Conservation (phyloP, 768 basidiomycete species). For the Serendipita sp. region DNA sequence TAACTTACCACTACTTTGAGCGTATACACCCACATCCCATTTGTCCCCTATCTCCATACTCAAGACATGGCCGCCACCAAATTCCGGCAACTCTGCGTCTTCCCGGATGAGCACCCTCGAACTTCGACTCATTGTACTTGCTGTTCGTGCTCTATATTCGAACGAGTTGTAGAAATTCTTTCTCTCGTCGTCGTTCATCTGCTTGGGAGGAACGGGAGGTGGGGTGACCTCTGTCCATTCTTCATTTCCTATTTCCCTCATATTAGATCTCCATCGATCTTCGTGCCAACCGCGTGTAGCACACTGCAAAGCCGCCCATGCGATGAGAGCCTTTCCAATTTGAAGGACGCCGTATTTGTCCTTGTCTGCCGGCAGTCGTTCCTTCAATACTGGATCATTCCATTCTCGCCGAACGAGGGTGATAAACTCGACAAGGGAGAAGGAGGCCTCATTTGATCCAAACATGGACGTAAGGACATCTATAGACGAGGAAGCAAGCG, state of each 20-base stretch:
- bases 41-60: slow-evolving; percentile 65
- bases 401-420: slow-evolving; percentile 66
- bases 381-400: slow-evolving; percentile 36
- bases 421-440: slow-evolving; percentile 67
- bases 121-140: background rate
- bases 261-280: slow-evolving; percentile 43
- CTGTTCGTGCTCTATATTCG: background rate
- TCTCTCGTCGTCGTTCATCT: background rate
- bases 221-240: slow-evolving; percentile 12
- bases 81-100: slow-evolving; percentile 45
- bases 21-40: background rate
- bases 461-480: slow-evolving; percentile 58
- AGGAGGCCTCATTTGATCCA: slow-evolving; percentile 55
- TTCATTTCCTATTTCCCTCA: slow-evolving; percentile 40
- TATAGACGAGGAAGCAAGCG: slow-evolving; percentile 59
- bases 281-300: slow-evolving; percentile 74
- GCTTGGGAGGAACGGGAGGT: background rate
- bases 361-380: slow-evolving; percentile 38
- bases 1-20: background rate
- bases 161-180: slow-evolving; percentile 1
- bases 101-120: slow-evolving; percentile 60
- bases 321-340: slow-evolving; percentile 52
- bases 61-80: slow-evolving; percentile 49
- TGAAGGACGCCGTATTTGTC: slow-evolving; percentile 48
- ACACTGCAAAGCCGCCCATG: slow-evolving; percentile 67